Evolutionary conservation across 306 rosid genomes (phyloP), one percentile per base, ranked within the genome.

Genomic region (Ormosia semicastrata): DNA sequence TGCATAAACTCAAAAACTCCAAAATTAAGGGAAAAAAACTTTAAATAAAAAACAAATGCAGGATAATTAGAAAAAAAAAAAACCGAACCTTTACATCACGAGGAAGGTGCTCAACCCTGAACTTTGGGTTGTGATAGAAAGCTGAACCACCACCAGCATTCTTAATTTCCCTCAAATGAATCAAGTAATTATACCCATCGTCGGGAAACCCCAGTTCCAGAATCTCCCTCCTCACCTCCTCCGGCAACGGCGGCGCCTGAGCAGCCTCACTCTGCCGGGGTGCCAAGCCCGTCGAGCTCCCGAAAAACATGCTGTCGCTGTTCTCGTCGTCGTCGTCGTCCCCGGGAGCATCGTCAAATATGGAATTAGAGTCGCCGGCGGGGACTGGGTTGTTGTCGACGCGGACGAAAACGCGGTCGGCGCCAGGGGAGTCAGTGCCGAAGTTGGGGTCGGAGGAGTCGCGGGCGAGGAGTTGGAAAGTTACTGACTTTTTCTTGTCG

Each of bases 141-240:
- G 87, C 72, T 2, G 98, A 86, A 60, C 98, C 98, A n/a, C 89
- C 97, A 12, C 99, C 99, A 17, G 89, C 37, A 49, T 91, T 92
- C 86, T 83, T 91, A 54, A 93, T 95, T 63, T 95, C 95, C 77
- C 96, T 77, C 89, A 95, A 41, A 69, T 93, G 99, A 24, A 4
- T 68, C 78, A 95, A 84, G 86, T 95, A 95, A 82, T 95, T 93
- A 70, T 93, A 95, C 54, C 99, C 97, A 63, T 95, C 99, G 44
- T 93, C 97, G 0, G 99, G 99, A 83, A 90, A 91, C 59, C 99
- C 98, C 13, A 95, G 88, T 44, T 87, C 98, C 70, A 95, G 76
- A 87, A 93, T 92, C 85, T 95, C 92, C 81, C 29, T 92, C 81
- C 98, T 87, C 39, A 86, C 65, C 12, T 86, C 57, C n/a, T 92